Percentiles rank a stretch among this genome's conserved stretches.
These are phyloP conservation scores for Penicilliopsis zonata DNA, from an alignment of 495 filamentous ascomycete genomes.

Conservation along the genomic window DNA sequence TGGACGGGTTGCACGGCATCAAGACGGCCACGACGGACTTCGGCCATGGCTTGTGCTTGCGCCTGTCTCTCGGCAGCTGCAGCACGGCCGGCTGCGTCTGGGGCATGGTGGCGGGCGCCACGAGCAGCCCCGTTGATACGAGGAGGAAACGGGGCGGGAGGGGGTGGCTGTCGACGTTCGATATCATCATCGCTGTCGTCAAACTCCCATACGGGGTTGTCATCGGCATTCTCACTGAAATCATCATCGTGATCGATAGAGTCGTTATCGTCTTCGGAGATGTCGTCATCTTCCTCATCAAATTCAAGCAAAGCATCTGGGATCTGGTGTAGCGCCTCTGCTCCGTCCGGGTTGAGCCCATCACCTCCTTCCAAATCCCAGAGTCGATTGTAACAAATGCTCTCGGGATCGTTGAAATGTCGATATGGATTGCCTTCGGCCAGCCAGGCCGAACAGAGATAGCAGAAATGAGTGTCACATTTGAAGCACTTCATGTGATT, in stretches of 20 bases:
- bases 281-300: constrained; percentile 31
- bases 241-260: constrained; percentile 7
- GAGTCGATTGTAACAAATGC: constrained; percentile 65
- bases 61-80: constrained; percentile 31
- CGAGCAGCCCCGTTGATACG: constrained; percentile 13
- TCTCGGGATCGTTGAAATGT: constrained; percentile 68
- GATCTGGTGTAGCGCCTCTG: constrained; percentile 29
- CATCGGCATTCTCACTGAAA: constrained; percentile 3
- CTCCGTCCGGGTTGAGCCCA: constrained; percentile 38
- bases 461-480: constrained; percentile 89
- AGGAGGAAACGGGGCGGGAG: constrained; percentile 31
- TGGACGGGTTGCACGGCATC: constrained; percentile 4
- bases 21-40: constrained; percentile 22
- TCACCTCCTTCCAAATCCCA: constrained; percentile 87
- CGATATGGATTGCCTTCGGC: constrained; percentile 66
- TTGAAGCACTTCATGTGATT: constrained; percentile 96
- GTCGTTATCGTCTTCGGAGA: constrained; percentile 9
- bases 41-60: constrained; percentile 32
- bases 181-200: constrained; percentile 13
- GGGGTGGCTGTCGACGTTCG: constrained; percentile 17
- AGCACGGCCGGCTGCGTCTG: constrained; percentile 28
- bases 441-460: constrained; percentile 86
- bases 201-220: constrained; percentile 4
- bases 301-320: constrained; percentile 23
- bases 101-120: constrained; percentile 11